Evolutionary conservation across 345 rosid genomes (phyloP).

Genomic region (Excoecaria agallocha): DNA sequence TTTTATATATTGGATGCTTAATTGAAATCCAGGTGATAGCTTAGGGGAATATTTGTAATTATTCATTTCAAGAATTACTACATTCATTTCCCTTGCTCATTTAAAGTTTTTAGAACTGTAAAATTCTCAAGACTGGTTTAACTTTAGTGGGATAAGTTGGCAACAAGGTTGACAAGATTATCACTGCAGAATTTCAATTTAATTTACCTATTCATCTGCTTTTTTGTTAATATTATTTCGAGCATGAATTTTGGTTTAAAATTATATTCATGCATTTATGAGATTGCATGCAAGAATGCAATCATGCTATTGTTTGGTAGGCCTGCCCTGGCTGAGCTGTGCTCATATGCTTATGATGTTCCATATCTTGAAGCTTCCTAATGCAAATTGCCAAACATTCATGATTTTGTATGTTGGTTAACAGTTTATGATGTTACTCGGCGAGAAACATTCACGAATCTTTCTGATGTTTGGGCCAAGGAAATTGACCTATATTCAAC

Average conservation of each 20-base stretch:
- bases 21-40: too few relatives aligned
- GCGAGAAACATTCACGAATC: constrained; percentile 88
- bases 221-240: not conserved
- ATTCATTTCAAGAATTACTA: not conserved
- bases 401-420: constrained; percentile 1
- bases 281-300: not conserved
- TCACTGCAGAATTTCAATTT: not conserved
- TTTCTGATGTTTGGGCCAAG: constrained; percentile 89
- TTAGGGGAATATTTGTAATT: too few relatives aligned
- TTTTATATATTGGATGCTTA: too few relatives aligned
- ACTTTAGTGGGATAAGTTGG: not conserved
- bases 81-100: not conserved
- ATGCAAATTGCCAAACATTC: not conserved
- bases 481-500: constrained; percentile 89
- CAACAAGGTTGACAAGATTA: not conserved
- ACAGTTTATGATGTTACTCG: constrained; percentile 90
- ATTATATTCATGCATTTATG: not conserved
- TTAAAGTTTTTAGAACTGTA: not conserved
- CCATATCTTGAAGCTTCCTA: not conserved
- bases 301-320: not conserved
- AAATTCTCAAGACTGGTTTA: not conserved
- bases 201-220: not conserved
- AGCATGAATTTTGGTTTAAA: not conserved
- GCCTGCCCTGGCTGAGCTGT: not conserved
- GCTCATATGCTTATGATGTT: not conserved